phyloP scores from a whole-genome alignment of 164 flowering plant genomes.

The Euptelea pleiosperma region DNA sequence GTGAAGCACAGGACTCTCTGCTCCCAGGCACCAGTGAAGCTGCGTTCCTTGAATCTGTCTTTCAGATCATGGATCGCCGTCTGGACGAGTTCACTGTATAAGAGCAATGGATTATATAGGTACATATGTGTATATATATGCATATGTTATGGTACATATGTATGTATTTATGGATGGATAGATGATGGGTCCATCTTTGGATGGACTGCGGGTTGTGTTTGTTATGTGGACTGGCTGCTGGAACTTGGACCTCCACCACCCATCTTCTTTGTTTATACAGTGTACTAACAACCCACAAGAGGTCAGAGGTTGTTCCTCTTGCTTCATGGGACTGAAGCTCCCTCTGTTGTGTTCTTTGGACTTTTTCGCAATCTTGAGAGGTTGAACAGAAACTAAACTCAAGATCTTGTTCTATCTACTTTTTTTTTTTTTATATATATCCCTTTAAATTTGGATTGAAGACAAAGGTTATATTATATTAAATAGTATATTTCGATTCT shows the following conservation, averaged over 20 bases:
- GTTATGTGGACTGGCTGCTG: background rate
- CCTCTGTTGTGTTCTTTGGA: no score
- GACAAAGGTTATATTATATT: no score
- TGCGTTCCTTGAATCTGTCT: conserved; percentile 51
- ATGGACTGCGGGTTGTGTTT: background rate
- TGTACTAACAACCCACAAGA: no score
- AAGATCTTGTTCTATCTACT: no score
- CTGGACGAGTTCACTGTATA: conserved; percentile 33
- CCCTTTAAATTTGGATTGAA: no score
- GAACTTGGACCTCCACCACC: background rate
- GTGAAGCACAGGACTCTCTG: conserved; percentile 47
- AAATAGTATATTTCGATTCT: no score
- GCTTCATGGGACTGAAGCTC: no score
- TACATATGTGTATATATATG: conserved; percentile 14
- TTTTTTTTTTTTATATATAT: no score
- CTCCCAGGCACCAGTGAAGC: conserved; percentile 55
- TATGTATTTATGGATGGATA: conserved; percentile 14
- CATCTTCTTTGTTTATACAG: background rate
- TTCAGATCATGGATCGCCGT: conserved; percentile 46
- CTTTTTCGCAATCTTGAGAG: no score
- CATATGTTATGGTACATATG: background rate
- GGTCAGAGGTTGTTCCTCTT: no score
- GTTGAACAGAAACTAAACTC: no score
- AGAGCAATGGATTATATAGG: background rate
- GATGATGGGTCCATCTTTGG: conserved; percentile 2